Percentiles rank a stretch among this genome's conserved stretches.
phyloP scores from a whole-genome alignment of 148 eudicot species.

The Fagopyrum esculentum region DNA sequence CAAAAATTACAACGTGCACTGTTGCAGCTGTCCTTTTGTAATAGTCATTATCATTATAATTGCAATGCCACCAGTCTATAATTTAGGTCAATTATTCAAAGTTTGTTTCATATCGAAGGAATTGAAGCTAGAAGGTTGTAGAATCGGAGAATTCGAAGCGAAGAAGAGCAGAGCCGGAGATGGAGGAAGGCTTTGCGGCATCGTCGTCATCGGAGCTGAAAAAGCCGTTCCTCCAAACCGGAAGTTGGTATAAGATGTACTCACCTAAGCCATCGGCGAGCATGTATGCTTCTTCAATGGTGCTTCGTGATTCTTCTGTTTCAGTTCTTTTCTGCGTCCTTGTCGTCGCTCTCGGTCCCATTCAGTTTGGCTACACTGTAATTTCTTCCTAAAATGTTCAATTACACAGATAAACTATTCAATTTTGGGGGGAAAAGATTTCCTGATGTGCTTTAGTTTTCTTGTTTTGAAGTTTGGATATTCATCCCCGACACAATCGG shows the following conservation, averaged over 20 bases:
- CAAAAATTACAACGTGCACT: neutral
- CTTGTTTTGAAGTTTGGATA: slow-evolving; percentile 59
- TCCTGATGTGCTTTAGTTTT: neutral
- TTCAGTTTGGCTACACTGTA: slow-evolving; percentile 87
- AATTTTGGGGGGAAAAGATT: neutral
- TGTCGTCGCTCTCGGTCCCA: slow-evolving; percentile 73
- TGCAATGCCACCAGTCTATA: neutral
- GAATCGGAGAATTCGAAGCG: neutral
- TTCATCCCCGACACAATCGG: slow-evolving; percentile 76
- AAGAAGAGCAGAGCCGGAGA: slow-evolving; percentile 4
- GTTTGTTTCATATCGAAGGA: neutral
- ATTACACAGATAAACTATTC: neutral
- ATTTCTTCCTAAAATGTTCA: neutral
- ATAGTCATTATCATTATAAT: neutral
- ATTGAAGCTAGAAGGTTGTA: neutral
- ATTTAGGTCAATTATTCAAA: neutral
- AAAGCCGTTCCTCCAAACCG: slow-evolving; percentile 74
- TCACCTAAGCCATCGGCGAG: slow-evolving; percentile 41
- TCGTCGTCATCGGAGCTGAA: slow-evolving; percentile 37
- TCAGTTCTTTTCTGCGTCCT: slow-evolving; percentile 68
- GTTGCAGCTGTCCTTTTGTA: neutral
- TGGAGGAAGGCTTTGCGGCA: slow-evolving; percentile 10
- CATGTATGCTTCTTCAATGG: slow-evolving; percentile 46
- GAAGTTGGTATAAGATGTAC: slow-evolving; percentile 81
- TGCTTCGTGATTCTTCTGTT: slow-evolving; percentile 48